Base-by-base conservation (phyloP, 2,329 filamentous ascomycete species). In the Fusarium sarcochroum region DNA sequence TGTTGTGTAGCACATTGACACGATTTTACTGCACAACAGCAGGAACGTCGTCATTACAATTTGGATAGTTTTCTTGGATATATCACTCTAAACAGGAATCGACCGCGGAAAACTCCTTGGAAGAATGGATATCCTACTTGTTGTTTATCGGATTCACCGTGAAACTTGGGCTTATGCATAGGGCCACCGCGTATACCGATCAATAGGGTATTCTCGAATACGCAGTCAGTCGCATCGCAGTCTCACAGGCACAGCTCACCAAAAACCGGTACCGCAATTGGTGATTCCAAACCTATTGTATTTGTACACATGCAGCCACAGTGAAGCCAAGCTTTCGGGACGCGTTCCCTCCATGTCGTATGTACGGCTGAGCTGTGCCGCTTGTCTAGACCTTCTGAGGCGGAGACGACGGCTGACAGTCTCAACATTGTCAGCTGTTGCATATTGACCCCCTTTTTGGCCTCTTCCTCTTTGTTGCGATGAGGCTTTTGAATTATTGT, bases 331-430 rank as follows among this genome's bases (percentile, higher is more conserved):
- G 64, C 55, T 68, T 40, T 51, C 45, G 5, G 18, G 27, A 58
- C 41, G 44, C 27, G 51, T 46, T 27, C 32, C 46, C 15, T 32
- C 45, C 40, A 34, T 18, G 42, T 37, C 44, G 30, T 44, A 23
- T 57, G 54, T 20, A 53, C 37, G 59, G 49, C 59, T 63, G 57
- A 65, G 42, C 60, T 68, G 65, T 60, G 65, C 65, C 65, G 27
- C 60, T 66, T 61, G 49, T 47, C 59, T 50, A 38, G 65, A 60
- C 65, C 25, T 40, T 37, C 49, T 34, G 13, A 35, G 66, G 65
- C 65, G 30, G 37, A 46, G 62, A 38, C 42, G 21, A 53, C 55
- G 32, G 50, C 62, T 66, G 62, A 58, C 25, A 51, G 34, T 55
- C 30, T 41, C 32, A 52, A 42, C 38, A 54, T 46, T 32, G 44